Percentiles rank a stretch among this genome's conserved stretches.
Conservation (phyloP, 2,329 filamentous ascomycete species). For the Talaromyces rugulosus region DNA sequence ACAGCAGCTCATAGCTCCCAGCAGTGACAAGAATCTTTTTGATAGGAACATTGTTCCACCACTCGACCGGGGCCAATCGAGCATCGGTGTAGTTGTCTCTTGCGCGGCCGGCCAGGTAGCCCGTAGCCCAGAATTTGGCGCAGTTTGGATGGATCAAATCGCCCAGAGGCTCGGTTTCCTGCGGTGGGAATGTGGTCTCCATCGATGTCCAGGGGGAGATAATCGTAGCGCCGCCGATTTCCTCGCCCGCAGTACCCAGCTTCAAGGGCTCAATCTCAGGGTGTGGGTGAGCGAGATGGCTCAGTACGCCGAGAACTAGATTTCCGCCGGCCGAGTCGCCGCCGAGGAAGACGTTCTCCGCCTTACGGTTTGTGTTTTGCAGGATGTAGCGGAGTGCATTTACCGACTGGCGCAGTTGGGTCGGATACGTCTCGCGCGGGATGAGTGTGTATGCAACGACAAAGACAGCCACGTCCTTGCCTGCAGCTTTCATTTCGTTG, state of each 20-base stretch:
- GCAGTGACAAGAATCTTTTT: conserved; percentile 50
- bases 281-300: conserved; percentile 51
- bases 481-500: conserved; percentile 36
- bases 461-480: conserved; percentile 47
- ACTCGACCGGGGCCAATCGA: conserved; percentile 44
- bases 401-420: conserved; percentile 40
- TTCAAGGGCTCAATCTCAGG: conserved; percentile 43
- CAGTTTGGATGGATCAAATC: conserved; percentile 45
- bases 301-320: conserved; percentile 35
- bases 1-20: conserved; percentile 53
- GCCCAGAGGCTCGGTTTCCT: conserved; percentile 46
- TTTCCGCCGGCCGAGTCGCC: conserved; percentile 46
- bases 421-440: conserved; percentile 40
- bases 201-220: conserved; percentile 58
- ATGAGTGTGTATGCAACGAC: conserved; percentile 58
- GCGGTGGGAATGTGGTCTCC: conserved; percentile 38
- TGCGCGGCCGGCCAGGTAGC: conserved; percentile 42
- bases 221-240: conserved; percentile 50
- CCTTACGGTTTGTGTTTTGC: conserved; percentile 25
- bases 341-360: conserved; percentile 34
- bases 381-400: conserved; percentile 38
- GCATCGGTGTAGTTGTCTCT: conserved; percentile 54
- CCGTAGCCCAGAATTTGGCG: conserved; percentile 43
- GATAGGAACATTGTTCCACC: conserved; percentile 51
- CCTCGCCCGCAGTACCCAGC: conserved; percentile 24